A percentile compares a stretch with the other conserved stretches of the same genome.
Evolutionary conservation across 2,329 filamentous ascomycete genomes (phyloP).

Genomic region (Ophioceras dolichostomum): DNA sequence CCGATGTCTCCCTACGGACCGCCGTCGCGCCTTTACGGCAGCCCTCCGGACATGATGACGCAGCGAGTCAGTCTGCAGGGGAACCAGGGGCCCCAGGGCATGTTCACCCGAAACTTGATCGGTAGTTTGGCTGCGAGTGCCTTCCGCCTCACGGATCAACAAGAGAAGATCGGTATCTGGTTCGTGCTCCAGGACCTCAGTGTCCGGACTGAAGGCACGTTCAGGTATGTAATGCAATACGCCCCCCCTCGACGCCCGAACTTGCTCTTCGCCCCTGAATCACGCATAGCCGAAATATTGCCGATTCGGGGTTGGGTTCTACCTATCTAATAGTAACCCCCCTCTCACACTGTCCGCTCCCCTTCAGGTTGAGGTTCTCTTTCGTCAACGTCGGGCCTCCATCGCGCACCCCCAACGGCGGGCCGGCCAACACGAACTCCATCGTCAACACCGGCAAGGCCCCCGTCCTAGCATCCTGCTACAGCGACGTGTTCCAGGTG

Average conservation of each 20-base stretch:
- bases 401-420: constrained; percentile 19
- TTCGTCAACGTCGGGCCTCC: constrained; percentile 73
- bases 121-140: constrained; percentile 84
- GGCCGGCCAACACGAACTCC: constrained; percentile 23
- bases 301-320: too few species aligned
- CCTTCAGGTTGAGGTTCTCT: constrained; percentile 49
- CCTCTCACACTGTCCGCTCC: too few species aligned
- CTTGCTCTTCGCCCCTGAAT: too few species aligned
- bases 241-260: too few species aligned
- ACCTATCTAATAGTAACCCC: neutral
- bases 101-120: constrained; percentile 93
- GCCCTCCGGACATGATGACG: constrained; percentile 18
- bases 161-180: constrained; percentile 82
- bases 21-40: constrained; percentile 14
- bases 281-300: too few species aligned
- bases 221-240: too few species aligned
- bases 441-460: constrained; percentile 64
- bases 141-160: constrained; percentile 66
- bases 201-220: constrained; percentile 82
- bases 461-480: constrained; percentile 72
- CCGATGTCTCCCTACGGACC: constrained; percentile 14
- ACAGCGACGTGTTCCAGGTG: constrained; percentile 83
- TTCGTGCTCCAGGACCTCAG: constrained; percentile 94
- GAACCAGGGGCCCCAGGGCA: constrained; percentile 49
- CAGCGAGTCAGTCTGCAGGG: constrained; percentile 25